Evolutionary conservation across 345 rosid species (phyloP).

Genomic region (Camelina hispida): DNA sequence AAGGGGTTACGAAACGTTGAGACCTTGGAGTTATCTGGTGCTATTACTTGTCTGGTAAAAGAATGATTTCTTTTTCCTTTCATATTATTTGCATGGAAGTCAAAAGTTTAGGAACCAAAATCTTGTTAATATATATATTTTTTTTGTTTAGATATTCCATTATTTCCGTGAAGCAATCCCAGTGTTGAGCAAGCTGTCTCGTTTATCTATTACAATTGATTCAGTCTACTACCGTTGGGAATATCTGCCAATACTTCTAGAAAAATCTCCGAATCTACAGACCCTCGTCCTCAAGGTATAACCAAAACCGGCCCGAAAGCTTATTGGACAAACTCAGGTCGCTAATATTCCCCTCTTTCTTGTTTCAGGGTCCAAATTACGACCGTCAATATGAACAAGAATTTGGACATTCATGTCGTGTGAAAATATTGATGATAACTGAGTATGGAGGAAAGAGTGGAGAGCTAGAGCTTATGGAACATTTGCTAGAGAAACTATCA

Average conservation of each 20-base stretch:
- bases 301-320: neutral
- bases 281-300: conserved; percentile 17
- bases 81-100: no score
- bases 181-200: neutral
- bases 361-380: neutral
- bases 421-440: conserved; percentile 5
- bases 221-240: neutral
- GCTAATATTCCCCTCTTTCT: neutral
- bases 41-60: neutral
- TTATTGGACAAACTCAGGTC: neutral
- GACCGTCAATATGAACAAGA: neutral
- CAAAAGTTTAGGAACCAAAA: no score
- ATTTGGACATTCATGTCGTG: conserved; percentile 6
- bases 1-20: conserved; percentile 11
- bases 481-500: neutral
- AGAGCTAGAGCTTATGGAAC: neutral
- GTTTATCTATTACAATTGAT: neutral
- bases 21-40: neutral
- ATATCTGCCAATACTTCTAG: neutral
- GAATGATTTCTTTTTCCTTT: neutral
- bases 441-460: neutral
- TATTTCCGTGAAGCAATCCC: neutral
- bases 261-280: neutral
- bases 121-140: no score
- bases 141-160: neutral